Evolutionary conservation across 2,329 filamentous ascomycete genomes (phyloP), one percentile per base, ranked within the genome.

Genomic region (Rosellinia necatrix): DNA sequence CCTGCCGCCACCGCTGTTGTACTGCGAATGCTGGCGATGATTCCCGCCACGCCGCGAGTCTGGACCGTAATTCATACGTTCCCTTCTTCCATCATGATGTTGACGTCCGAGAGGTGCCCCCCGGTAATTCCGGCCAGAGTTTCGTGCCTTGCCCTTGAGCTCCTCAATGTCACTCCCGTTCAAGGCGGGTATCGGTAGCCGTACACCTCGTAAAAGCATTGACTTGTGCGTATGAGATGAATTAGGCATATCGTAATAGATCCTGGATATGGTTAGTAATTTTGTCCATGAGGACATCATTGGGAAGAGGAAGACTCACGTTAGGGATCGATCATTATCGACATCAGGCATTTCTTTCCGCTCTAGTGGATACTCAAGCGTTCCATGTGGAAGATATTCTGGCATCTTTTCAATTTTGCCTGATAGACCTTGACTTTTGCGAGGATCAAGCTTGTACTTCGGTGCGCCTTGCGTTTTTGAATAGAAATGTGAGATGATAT

Each of bases 171-270:
- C 92, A 56, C 82, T 83, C 29, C 84, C 81, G 54, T 90, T 89
- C 1, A 99, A 82, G 8, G 85, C 88, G 1, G 90, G 85, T 2
- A 81, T 75, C 4, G 89, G 85, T 53, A 92, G 81, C 65, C 88
- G 86, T 34, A 92, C 86, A 10, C 94, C 94, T 2, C 91, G 87
- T 30, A 99, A 81, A 12, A 99, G 82, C 89, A 96, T 96, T 5
- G 92, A 97, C 71, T 97, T 97, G 75, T 99, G 94, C 4, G 85
- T 78, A 65, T 90, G 83, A 8, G 78, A 79, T 15, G 84, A 85
- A 35, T 81, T 79, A 0, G 93, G 92, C 75, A 97, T 89, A 40
- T 91, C 85, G 70, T 96, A 99, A 68, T 90, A 79, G 9, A 97
- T 92, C 68, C 90, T 96, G 62, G 34, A 49, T 5, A 24, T 40